phyloP scores from a whole-genome alignment of 352 stramenopile genomes.

The Pythium sp. region DNA sequence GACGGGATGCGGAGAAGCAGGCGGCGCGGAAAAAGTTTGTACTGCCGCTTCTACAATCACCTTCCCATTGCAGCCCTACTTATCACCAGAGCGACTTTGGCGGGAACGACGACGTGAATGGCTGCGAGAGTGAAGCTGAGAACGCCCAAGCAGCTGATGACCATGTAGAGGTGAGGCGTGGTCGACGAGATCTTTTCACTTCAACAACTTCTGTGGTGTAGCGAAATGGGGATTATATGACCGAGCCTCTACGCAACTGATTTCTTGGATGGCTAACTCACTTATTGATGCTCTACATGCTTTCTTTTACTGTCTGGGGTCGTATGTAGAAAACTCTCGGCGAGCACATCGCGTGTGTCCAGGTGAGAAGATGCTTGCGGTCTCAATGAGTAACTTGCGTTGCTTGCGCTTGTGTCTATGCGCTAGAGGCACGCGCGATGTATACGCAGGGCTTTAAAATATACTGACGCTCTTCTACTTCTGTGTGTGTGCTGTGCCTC shows the following conservation, averaged over 20 bases:
- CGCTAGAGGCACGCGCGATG: background rate
- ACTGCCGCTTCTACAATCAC: constrained; percentile 3
- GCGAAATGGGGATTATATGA: too few species aligned
- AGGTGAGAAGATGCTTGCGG: constrained; percentile 6
- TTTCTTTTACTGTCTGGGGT: background rate
- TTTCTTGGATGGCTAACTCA: constrained; percentile 6
- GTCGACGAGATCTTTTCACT: too few species aligned
- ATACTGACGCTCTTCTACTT: background rate
- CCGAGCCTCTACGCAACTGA: background rate
- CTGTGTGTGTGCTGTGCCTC: background rate
- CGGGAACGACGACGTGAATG: too few species aligned
- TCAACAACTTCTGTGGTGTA: too few species aligned
- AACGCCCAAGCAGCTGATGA: too few species aligned
- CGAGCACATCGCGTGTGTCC: constrained; percentile 15
- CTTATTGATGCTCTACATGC: background rate
- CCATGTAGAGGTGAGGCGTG: too few species aligned
- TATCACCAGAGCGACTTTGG: background rate
- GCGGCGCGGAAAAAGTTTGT: constrained; percentile 9
- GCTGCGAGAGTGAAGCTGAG: background rate
- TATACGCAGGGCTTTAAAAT: background rate
- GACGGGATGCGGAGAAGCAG: background rate
- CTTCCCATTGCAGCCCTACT: background rate
- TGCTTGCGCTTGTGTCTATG: constrained; percentile 1
- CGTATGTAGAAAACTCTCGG: background rate
- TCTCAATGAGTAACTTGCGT: background rate